Evolutionary conservation across 345 rosid species (phyloP).

Genomic region (Euclidium syriacum): DNA sequence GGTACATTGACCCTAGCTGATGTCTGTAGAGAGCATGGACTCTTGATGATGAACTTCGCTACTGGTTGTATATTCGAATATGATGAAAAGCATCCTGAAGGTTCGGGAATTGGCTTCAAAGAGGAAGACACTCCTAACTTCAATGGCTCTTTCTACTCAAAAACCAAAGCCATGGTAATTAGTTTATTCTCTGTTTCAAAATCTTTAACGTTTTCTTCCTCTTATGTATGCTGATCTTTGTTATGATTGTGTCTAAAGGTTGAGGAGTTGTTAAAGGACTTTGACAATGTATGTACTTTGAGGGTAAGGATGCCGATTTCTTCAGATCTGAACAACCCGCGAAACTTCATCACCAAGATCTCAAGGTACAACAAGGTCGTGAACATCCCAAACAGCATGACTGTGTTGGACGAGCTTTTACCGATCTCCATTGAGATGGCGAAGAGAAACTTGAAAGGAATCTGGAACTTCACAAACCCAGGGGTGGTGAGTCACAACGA

Average conservation of each 20-base stretch:
- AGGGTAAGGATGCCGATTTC: constrained; percentile 76
- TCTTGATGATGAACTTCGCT: constrained; percentile 64
- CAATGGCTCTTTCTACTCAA: constrained; percentile 72
- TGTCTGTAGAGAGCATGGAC: constrained; percentile 62
- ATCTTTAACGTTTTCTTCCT: not conserved
- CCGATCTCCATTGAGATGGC: constrained; percentile 82
- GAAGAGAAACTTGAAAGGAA: constrained; percentile 59
- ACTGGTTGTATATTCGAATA: constrained; percentile 86
- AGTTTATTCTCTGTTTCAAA: not conserved
- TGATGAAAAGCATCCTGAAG: constrained; percentile 50
- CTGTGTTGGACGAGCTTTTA: constrained; percentile 66
- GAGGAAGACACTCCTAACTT: constrained; percentile 76
- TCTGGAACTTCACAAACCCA: constrained; percentile 82
- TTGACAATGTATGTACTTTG: constrained; percentile 65
- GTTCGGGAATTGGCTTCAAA: constrained; percentile 60
- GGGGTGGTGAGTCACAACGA: constrained; percentile 79
- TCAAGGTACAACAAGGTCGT: constrained; percentile 67
- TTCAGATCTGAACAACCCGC: constrained; percentile 65
- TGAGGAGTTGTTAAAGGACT: constrained; percentile 64
- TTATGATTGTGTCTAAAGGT: constrained; percentile 39
- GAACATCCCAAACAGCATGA: constrained; percentile 80
- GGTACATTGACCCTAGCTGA: constrained; percentile 78
- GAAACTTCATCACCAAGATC: constrained; percentile 74
- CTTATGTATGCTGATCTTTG: not conserved
- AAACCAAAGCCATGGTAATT: constrained; percentile 74